These are phyloP conservation scores for Phytophthora aleatoria DNA, from an alignment of 352 stramenopile species.

Conservation along the genomic window DNA sequence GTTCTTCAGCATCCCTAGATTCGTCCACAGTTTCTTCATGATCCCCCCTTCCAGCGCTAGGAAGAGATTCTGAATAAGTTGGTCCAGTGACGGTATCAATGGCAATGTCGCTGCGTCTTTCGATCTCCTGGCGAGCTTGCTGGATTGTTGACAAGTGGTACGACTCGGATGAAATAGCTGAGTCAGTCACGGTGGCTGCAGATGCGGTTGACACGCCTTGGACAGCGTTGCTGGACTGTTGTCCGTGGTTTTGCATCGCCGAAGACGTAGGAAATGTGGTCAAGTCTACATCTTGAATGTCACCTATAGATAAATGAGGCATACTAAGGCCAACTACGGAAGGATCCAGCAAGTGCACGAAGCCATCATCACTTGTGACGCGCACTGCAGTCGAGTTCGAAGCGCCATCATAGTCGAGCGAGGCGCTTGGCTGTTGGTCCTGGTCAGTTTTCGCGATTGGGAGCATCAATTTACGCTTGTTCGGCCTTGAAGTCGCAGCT, in stretches of 20 bases:
- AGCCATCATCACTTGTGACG: slow-evolving; percentile 30
- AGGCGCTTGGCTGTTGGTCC: slow-evolving; percentile 27
- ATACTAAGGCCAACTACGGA: slow-evolving; percentile 39
- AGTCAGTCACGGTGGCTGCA: slow-evolving; percentile 3
- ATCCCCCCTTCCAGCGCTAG: slow-evolving; percentile 2
- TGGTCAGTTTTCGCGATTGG: slow-evolving; percentile 6
- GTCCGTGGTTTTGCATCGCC: slow-evolving; percentile 24
- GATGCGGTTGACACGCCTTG: slow-evolving; percentile 2
- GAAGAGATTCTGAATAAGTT: slow-evolving; percentile 1
- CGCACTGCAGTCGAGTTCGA: slow-evolving; percentile 10
- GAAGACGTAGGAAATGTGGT: slow-evolving; percentile 43
- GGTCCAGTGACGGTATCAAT: background rate
- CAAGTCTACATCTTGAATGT: slow-evolving; percentile 69
- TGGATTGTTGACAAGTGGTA: slow-evolving; percentile 5
- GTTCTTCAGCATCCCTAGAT: slow-evolving; percentile 16
- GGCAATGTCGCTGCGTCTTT: slow-evolving; percentile 4
- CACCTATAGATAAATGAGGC: slow-evolving; percentile 57
- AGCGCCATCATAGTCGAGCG: slow-evolving; percentile 30
- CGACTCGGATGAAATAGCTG: slow-evolving; percentile 21
- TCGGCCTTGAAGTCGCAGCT: slow-evolving; percentile 19
- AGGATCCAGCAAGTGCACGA: slow-evolving; percentile 43
- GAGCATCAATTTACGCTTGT: slow-evolving; percentile 39
- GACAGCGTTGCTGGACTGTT: slow-evolving; percentile 6
- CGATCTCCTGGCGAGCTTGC: slow-evolving; percentile 5
- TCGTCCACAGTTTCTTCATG: slow-evolving; percentile 10